Conservation (phyloP, 2,329 filamentous ascomycete species). For the Cryphonectria parasitica region DNA sequence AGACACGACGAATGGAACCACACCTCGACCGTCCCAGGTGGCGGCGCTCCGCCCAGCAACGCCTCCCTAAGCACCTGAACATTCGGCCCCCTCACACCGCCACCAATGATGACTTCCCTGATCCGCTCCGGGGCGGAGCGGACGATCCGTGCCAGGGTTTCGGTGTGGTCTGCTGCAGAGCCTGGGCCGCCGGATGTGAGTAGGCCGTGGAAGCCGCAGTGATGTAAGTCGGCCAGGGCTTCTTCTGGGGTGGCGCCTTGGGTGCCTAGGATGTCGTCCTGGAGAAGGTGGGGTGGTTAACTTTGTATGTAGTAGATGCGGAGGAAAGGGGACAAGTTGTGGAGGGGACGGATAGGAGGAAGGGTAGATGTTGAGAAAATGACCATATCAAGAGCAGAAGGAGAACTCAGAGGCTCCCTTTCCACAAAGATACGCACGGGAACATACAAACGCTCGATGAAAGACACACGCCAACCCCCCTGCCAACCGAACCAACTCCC, state of each 20-base stretch:
- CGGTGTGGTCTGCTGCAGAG: conserved; percentile 44
- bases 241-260: conserved; percentile 20
- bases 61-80: conserved; percentile 36
- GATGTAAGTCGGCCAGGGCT: conserved; percentile 42
- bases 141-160: conserved; percentile 43
- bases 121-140: conserved; percentile 36
- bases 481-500: conserved; percentile 46
- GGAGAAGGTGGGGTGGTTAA: background rate
- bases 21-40: conserved; percentile 32
- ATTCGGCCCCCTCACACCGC: conserved; percentile 53
- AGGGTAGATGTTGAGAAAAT: background rate
- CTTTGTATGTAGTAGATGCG: background rate
- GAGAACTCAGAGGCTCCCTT: background rate
- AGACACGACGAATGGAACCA: conserved; percentile 57
- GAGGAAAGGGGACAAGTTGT: background rate
- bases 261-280: conserved; percentile 47
- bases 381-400: background rate
- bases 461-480: conserved; percentile 53
- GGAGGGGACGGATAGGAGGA: no score
- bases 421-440: background rate
- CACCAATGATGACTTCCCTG: conserved; percentile 54
- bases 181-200: conserved; percentile 58
- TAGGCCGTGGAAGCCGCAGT: conserved; percentile 54
- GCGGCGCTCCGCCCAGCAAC: conserved; percentile 30
- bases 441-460: conserved; percentile 53